Evolutionary conservation across 805 yeast species (phyloP), one percentile per base, ranked within the genome.

Genomic region (Maudiozyma serrabonitensis): DNA sequence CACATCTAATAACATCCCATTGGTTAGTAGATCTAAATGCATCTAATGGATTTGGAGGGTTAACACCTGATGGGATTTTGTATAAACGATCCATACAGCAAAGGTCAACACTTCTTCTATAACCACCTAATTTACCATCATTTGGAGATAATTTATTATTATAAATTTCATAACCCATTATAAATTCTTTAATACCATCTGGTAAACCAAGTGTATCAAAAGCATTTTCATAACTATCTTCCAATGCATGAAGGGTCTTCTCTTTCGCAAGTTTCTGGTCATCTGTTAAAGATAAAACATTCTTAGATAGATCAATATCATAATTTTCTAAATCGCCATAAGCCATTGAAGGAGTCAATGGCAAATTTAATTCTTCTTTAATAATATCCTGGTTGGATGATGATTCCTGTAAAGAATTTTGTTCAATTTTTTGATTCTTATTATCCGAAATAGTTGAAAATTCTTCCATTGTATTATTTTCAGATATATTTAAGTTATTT

Each of bases 21-120:
- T 63, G 64, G 26, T 63, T 66, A 15, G 62, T 61, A 21, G 65
- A 62, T 44, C 68, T 62, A 44, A 63, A 60, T 6, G 67, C 66
- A 53, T 66, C 69, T 43, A 64, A 47, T 13, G 69, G 69, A 28
- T 65, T 60, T 16, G 68, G 69, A 23, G 68, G 69, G 45, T 61
- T 59, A 0, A 62, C 67, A 13, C 64, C 63, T 4, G 37, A 7
- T 12, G 69, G 67, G 31, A 61, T 49, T 2, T 50, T 53, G 31
- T 53, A 52, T 16, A 64, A 50, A 46, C 68, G 55, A 16, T 61
- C 56, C 37, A 58, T 52, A 28, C 48, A 43, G 46, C 69, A 62
- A 6, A 58, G 44, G 43, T 62, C 65, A 23, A 61, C 53, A 23
- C 63, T 56, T 41, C 62, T 59, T 49, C 65, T 57, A 44, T 57